Evolutionary conservation across 2,329 filamentous ascomycete genomes (phyloP), one percentile per base, ranked within the genome.

Genomic region (Ophiocordyceps australis): DNA sequence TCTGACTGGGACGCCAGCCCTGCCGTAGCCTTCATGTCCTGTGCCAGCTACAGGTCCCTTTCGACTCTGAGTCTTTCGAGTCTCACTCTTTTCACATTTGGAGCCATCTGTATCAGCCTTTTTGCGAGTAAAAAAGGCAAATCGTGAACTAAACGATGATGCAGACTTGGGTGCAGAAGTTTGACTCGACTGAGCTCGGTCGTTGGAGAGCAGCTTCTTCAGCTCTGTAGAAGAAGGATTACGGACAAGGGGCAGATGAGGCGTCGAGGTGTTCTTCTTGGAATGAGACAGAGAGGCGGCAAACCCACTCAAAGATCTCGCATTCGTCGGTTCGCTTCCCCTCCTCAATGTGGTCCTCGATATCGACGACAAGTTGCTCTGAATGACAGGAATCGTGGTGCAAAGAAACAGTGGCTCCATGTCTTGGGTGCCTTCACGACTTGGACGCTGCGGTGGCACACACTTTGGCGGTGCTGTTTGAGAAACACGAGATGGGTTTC

Each of bases 11-110:
- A 61, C 54, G 3, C 72, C 70, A 29, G 80, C 57, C 29, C 65
- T 65, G 1, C 76, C 76, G 39, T 86, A 85, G 2, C 77, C 77
- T 52, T 95, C 86, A 40, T 95, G 83, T 0, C 86, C 86, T 20
- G 86, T 95, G n/a, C 86, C 86, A 21, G 86, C 86, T 11, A 66
- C 70, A 14, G 86, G 86, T 0, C 86, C 85, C 47, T 82, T 86
- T 3, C 25, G 23, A 23, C 39, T 44, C 24, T 39, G 39, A 15
- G 39, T 38, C 1, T 13, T 22, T 12, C 22, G 11, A 13, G 38
- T 34, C 17, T 39, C 70, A 20, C 62, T 59, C 42, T 64, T 70
- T n/a, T 72, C 63, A 1, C 45, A 31, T 13, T 47, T 47, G 9
- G 50, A 32, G n/a, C 48, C 43, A 22, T 69, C 59, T 4, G 64